Conservation (phyloP, 192 early-diverging fungal genomes). For the Mycoemilia scoparia region DNA sequence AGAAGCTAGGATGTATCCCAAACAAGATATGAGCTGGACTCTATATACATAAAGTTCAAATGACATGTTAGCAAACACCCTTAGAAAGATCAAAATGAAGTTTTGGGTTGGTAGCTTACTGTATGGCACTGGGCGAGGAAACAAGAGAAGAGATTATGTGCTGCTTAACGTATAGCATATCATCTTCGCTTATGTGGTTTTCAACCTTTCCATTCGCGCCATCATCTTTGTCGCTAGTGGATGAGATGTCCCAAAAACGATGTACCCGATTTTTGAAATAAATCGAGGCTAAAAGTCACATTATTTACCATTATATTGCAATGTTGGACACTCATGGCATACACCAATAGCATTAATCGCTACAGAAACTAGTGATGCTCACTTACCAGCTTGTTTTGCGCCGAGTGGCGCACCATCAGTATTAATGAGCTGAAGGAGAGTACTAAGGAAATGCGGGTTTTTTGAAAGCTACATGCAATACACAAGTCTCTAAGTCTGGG, state of each 20-base stretch:
- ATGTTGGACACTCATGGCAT: too few species aligned
- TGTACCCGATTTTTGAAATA: conserved; percentile 79
- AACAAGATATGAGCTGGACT: conserved; percentile 62
- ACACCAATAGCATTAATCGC: conserved; percentile 19
- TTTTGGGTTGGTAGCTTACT: too few species aligned
- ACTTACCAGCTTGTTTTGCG: conserved; percentile 26
- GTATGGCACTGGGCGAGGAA: conserved; percentile 47
- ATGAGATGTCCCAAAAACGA: conserved; percentile 65
- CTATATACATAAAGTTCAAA: too few species aligned
- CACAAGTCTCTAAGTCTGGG: conserved; percentile 12
- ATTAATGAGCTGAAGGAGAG: conserved; percentile 21
- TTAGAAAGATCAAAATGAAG: not conserved
- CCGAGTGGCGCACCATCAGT: conserved; percentile 11
- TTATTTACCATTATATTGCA: too few species aligned
- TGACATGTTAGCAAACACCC: not conserved
- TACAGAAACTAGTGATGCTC: conserved; percentile 2
- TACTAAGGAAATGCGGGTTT: conserved; percentile 23
- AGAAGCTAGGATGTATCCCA: conserved; percentile 51
- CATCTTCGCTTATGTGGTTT: too few species aligned
- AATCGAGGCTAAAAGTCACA: conserved; percentile 48
- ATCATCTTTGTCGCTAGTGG: too few species aligned
- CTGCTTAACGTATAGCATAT: conserved; percentile 39
- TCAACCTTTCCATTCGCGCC: too few species aligned
- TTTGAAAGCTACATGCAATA: conserved; percentile 20
- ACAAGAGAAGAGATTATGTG: conserved; percentile 61